Conservation (phyloP, 306 rosid genomes). For the Cicer chorassanicum region DNA sequence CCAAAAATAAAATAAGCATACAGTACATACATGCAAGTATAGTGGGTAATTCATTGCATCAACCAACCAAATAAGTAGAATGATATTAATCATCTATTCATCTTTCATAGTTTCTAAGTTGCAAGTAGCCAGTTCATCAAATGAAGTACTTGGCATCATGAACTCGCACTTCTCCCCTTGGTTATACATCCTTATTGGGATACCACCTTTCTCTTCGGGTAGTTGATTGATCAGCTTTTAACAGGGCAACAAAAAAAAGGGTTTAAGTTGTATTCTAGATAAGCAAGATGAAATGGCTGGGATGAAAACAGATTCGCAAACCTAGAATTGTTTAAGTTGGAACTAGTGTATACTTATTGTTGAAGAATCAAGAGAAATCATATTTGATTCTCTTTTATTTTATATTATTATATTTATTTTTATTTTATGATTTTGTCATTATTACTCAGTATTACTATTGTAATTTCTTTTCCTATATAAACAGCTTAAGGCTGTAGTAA, state of each 20-base stretch:
- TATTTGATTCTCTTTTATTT: no score
- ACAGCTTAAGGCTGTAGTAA: no score
- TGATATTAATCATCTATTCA: slow-evolving; percentile 36
- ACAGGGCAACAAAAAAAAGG: slow-evolving; percentile 14
- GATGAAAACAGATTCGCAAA: slow-evolving; percentile 33
- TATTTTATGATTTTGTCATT: no score
- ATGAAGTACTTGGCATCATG: slow-evolving; percentile 34
- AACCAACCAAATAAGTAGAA: slow-evolving; percentile 29
- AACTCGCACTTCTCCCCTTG: slow-evolving; percentile 1
- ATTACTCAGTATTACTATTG: no score
- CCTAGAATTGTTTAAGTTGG: not conserved
- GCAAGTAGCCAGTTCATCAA: slow-evolving; percentile 2
- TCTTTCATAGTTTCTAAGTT: slow-evolving; percentile 4
- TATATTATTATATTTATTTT: no score
- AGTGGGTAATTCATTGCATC: slow-evolving; percentile 20
- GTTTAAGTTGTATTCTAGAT: slow-evolving; percentile 1
- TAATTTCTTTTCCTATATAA: no score
- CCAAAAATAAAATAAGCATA: slow-evolving; percentile 17
- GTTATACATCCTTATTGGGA: slow-evolving; percentile 18
- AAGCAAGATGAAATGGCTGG: slow-evolving; percentile 7
- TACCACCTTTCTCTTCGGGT: slow-evolving; percentile 4
- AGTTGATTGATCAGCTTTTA: slow-evolving; percentile 26
- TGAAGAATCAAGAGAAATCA: no score
- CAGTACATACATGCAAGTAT: slow-evolving; percentile 20
- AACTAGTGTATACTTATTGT: no score